Base-by-base conservation (phyloP, 208 protist species). In the Giardia duodenalis region DNA sequence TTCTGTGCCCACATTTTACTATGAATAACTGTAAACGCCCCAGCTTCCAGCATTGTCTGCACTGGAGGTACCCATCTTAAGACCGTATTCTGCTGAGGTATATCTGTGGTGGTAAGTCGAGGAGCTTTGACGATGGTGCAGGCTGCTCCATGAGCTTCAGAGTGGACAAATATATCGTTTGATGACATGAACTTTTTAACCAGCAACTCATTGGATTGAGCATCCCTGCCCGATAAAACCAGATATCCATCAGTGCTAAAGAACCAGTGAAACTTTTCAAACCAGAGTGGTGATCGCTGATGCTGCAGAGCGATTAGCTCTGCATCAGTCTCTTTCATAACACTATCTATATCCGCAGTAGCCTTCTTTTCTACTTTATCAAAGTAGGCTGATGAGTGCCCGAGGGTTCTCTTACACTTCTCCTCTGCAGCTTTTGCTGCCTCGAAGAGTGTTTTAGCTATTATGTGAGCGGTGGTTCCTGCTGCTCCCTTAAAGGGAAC, bases 211-310 rank as follows among this genome's bases (percentile, higher is more conserved):
- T 98, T 99, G 92, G 97, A 97, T 93, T 98, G 96, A 47, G 94
- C 94, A 93, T 99, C 98, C 88, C 96, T 95, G 39, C 97, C 97
- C 30, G 95, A 95, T 1, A 99, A 92, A 19, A 98, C 97, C 2
- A 99, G 93, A 92, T 98, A 98, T 47, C 97, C 98, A 47, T 97
- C 96, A 1, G 95, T 96, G 0, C 96, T 97, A 92, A 98, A 96
- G 93, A 99, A 99, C 98, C 98, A 99, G 67, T 96, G 92, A 88
- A 98, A 98, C 94, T 98, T 98, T 90, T 99, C 98, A 96, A 98
- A 99, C 98, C 98, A 99, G 46, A 95, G 95, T 3, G 95, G 93
- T 93, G 96, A 96, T 45, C 98, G 10, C 88, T 91, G 44, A 2
- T 48, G n/a, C 44, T 3, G 2, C 44, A 91, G 45, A n/a, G 42